Percentiles rank a stretch among this genome's conserved stretches.
Evolutionary conservation across 768 basidiomycete genomes (phyloP).

Genomic region (Zangia roseola): DNA sequence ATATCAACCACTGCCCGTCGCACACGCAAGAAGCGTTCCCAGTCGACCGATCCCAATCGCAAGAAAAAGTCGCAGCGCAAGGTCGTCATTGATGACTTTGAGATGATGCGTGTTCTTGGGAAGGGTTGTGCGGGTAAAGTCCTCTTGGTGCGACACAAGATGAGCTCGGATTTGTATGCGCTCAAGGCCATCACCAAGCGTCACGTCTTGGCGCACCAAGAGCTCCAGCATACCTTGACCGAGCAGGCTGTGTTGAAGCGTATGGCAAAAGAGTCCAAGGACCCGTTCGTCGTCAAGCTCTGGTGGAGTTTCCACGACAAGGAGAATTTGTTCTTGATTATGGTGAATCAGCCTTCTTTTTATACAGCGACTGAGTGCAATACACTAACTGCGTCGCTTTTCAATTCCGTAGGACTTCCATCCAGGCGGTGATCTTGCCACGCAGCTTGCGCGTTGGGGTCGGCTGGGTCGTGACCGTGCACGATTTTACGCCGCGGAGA

Average conservation of each 20-base stretch:
- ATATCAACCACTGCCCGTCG: slow-evolving; percentile 53
- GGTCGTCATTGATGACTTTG: slow-evolving; percentile 87
- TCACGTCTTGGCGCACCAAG: slow-evolving; percentile 94
- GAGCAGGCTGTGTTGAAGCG: slow-evolving; percentile 94
- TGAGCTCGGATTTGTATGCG: slow-evolving; percentile 72
- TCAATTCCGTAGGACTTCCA: slow-evolving; percentile 72
- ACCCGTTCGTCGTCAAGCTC: slow-evolving; percentile 94
- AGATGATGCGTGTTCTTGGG: slow-evolving; percentile 94
- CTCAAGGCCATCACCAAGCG: slow-evolving; percentile 98
- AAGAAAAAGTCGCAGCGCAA: slow-evolving; percentile 59
- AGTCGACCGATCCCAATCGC: slow-evolving; percentile 48
- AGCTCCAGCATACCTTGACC: slow-evolving; percentile 92
- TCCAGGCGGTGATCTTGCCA: slow-evolving; percentile 94
- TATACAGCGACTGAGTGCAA: slow-evolving; percentile 7
- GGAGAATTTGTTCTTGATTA: slow-evolving; percentile 94
- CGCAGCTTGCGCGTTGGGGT: slow-evolving; percentile 95
- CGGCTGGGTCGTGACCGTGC: slow-evolving; percentile 90
- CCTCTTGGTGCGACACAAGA: slow-evolving; percentile 82
- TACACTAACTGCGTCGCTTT: slow-evolving; percentile 15
- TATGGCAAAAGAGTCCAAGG: slow-evolving; percentile 84
- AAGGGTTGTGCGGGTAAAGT: slow-evolving; percentile 99
- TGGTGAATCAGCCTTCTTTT: slow-evolving; percentile 50
- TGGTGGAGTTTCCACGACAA: slow-evolving; percentile 99
- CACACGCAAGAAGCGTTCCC: slow-evolving; percentile 54
- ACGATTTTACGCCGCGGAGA: slow-evolving; percentile 96